Evolutionary conservation across 371 early-diverging fungal species (phyloP).

Genomic region (Mucor racemosus): DNA sequence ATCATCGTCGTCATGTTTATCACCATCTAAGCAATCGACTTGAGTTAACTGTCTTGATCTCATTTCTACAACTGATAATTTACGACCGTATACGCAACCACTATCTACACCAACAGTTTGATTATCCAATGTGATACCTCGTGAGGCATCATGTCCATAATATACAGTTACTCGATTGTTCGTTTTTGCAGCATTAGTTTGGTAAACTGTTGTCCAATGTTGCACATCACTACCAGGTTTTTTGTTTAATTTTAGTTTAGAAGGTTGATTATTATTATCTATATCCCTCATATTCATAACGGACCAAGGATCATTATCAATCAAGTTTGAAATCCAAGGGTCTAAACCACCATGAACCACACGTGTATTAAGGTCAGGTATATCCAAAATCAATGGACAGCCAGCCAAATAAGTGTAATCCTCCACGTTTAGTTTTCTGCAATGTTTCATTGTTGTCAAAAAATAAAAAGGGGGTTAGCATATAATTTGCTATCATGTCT

Average conservation of each 20-base stretch:
- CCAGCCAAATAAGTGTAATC: constrained; percentile 58
- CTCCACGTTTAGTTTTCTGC: constrained; percentile 41
- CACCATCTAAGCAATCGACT: constrained; percentile 27
- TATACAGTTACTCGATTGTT: constrained; percentile 36
- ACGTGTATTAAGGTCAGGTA: constrained; percentile 58
- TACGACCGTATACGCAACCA: constrained; percentile 70
- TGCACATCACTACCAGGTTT: not conserved
- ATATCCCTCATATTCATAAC: constrained; percentile 66
- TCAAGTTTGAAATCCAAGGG: constrained; percentile 36
- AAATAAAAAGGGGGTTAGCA: not conserved
- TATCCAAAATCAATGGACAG: constrained; percentile 63
- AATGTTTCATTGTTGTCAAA: not conserved
- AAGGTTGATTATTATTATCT: constrained; percentile 40
- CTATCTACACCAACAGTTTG: constrained; percentile 68
- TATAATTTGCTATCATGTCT: not conserved
- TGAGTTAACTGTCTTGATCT: constrained; percentile 32
- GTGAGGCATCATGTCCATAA: constrained; percentile 75
- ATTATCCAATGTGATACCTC: constrained; percentile 52
- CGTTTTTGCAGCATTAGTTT: constrained; percentile 19
- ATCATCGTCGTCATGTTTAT: not conserved
- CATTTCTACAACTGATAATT: constrained; percentile 58
- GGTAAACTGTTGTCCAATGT: constrained; percentile 24
- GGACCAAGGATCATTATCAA: constrained; percentile 47
- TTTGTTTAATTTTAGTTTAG: constrained; percentile 34
- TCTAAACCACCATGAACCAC: constrained; percentile 76